Base-by-base conservation (phyloP, 2,329 filamentous ascomycete species). In the Diaporthe citri region DNA sequence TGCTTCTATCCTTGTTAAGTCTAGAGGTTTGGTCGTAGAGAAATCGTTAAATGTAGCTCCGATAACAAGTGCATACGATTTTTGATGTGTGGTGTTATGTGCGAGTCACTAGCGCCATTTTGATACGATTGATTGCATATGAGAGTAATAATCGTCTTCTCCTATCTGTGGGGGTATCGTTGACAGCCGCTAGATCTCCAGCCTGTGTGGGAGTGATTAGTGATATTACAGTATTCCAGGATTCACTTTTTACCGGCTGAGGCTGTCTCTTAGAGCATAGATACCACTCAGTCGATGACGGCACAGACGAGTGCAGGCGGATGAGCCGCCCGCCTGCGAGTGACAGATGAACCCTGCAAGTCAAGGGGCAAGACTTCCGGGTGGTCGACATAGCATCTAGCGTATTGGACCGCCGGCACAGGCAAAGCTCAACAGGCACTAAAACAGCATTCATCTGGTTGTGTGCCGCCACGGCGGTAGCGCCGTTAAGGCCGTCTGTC, bases 281-380 rank as follows among this genome's bases (percentile, higher is more conserved):
- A 34, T 4, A 12, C 60, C 41, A 48, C 5, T 46, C 22, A 51
- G n/a, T 67, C 62, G 31, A 67, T 67, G 62, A 67, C 60, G 57
- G n/a, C 59, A 31, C 31, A 31, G 31, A 31, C 31, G 60, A 28
- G 41, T 66, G 41, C 20, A 25, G 46, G 64, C 64, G 64, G 62
- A 67, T 52, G 31, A 67, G 64, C 46, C 64, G 28, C 46, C 64
- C 46, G 64, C 64, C 64, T 52, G 28, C 64, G 36, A 8, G 64
- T 20, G 20, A 39, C 20, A 15, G n/a, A 12, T 17, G n/a, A 25
- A 39, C 57, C 57, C n/a, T 60, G 36, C n/a, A 17, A 28, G 22
- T 3, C 36, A 7, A 17, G 22, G 36, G 17, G n/a, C 5, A 8
- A 25, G n/a, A 13, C 4, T 1, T 39, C 13, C 3, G 36, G 22